These are phyloP conservation scores for Onygena corvina DNA, from an alignment of 2,329 filamentous ascomycete genomes.

Conservation along the genomic window DNA sequence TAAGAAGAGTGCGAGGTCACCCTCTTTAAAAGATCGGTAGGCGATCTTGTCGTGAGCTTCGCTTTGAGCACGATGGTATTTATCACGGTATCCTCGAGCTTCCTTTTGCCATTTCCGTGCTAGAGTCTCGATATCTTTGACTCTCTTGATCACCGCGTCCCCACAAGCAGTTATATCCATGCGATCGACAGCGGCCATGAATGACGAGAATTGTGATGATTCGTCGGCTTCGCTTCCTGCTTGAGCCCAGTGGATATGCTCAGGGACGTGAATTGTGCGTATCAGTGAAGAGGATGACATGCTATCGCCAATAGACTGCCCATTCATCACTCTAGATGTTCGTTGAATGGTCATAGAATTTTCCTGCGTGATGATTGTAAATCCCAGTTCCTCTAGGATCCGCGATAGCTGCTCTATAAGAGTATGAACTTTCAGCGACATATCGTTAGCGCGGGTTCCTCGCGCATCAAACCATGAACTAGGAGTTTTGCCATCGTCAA, in stretches of 20 bases:
- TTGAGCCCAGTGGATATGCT: conserved; percentile 71
- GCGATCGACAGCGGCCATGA: conserved; percentile 57
- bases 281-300: conserved; percentile 26
- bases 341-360: conserved; percentile 65
- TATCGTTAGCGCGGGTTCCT: conserved; percentile 61
- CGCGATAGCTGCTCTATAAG: conserved; percentile 75
- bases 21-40: conserved; percentile 90
- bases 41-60: conserved; percentile 94
- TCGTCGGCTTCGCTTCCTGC: conserved; percentile 52
- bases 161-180: conserved; percentile 78
- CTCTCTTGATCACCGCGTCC: conserved; percentile 73
- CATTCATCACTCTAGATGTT: conserved; percentile 42
- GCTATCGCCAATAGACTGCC: conserved; percentile 26
- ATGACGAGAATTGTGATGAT: conserved; percentile 59
- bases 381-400: conserved; percentile 77
- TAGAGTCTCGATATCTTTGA: conserved; percentile 86
- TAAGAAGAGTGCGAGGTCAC: conserved; percentile 84
- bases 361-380: conserved; percentile 63
- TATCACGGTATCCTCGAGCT: conserved; percentile 73
- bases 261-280: conserved; percentile 47
- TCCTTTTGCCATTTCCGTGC: conserved; percentile 91
- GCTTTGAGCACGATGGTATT: conserved; percentile 64
- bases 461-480: conserved; percentile 55
- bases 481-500: conserved; percentile 24
- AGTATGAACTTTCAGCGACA: conserved; percentile 69